Evolutionary conservation across 2,329 filamentous ascomycete genomes (phyloP), one percentile per base, ranked within the genome.

Genomic region (Hymenoscyphus linearis): DNA sequence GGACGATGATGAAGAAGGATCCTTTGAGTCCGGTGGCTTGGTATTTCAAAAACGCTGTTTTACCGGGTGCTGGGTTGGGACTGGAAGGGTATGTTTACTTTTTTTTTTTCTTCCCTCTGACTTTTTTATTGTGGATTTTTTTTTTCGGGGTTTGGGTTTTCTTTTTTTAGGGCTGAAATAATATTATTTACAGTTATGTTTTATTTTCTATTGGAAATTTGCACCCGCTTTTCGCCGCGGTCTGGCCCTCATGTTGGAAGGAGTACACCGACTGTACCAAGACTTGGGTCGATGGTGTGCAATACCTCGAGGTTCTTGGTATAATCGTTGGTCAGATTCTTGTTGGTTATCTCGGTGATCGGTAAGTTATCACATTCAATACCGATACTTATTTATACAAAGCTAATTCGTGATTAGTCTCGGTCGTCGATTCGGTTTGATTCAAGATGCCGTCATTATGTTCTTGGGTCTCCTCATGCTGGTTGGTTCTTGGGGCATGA

Each of bases 141-240:
- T n/a, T n/a, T n/a, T n/a, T n/a, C n/a, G n/a, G n/a, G n/a, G n/a
- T n/a, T n/a, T n/a, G n/a, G 31, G 31, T 31, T 18, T 35, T 55
- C 50, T 35, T 26, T 7, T 52, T 22, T 44, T 59, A 35, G 4
- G 26, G 34, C 62, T 68, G 3, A 31, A 31, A 7, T 31, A 58
- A 68, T 36, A 2, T n/a, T 5, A 22, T 35, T 7, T 9, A 16
- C 61, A 85, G 91, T 69, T 98, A 97, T 73, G 93, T 97, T 50
- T 84, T 98, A 22, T 98, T 98, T 81, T 97, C 93, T 65, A 97
- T 98, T 68, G 93, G 93, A 62, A 97, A 96, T 76, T 80, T 98
- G 66, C 86, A 89, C 72, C 90, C 93, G 4, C 82, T 98, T 12
- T 93, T 96, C 72, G 76, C 85, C 64, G 81, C 84, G 36, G 85